Evolutionary conservation across 2,329 filamentous ascomycete genomes (phyloP), one percentile per base, ranked within the genome.

Genomic region (Pestalotiopsis fici): DNA sequence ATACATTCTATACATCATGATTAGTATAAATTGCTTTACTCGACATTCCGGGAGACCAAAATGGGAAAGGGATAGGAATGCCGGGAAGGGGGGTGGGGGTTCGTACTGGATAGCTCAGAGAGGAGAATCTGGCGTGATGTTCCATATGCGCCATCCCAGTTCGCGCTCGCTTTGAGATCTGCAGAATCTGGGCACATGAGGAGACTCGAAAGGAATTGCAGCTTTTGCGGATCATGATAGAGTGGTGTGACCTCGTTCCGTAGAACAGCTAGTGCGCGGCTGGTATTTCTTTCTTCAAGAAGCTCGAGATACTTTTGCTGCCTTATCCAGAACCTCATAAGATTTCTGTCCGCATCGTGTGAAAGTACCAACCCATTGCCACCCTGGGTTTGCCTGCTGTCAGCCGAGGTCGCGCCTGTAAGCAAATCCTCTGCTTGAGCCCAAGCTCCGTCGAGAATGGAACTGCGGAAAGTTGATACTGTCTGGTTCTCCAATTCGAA

Each of bases 251-350:
- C 82, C 82, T 99, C 95, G 70, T 89, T 90, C 23, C 96, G 90
- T 59, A 99, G 86, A n/a, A 98, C 94, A 74, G 86, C 86, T 67
- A 99, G 84, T 7, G 95, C 96, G 64, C 87, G 86, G 15, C 86
- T 86, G 9, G 93, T 88, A 73, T 98, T 90, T 71, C 90, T 85
- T 74, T 86, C 84, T 78, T 98, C 95, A 56, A 99, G 82, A 9
- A 97, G 83, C 81, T 99, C 96, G 35, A 99, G 84, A 74, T 95
- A 99, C 78, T 98, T 98, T 78, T 99, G 96, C 77, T 97, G 93
- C 70, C 95, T 88, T 74, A 99, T 84, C 83, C 90, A 91, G 78
- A 98, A 98, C 59, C 91, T 87, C 92, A 99, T 95, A 64, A 91
- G 85, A 71, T 91, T 89, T 67, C 87, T 87, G 74, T 97, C 91